Evolutionary conservation across 2,329 filamentous ascomycete genomes (phyloP), one percentile per base, ranked within the genome.

Genomic region (Uncinocarpus reesii): DNA sequence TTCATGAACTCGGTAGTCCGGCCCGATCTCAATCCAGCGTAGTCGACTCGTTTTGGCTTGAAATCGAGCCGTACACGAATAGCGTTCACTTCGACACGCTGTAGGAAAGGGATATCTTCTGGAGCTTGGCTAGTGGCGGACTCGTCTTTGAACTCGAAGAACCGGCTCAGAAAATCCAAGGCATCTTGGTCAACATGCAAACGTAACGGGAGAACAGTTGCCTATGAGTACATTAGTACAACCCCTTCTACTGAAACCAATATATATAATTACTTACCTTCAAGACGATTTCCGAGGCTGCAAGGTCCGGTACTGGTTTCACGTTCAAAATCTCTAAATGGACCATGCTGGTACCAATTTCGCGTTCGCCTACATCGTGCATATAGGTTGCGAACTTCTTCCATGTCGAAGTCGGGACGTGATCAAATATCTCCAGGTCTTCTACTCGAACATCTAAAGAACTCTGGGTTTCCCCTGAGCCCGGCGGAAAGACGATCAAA

Each of bases 1-100:
- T 98, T 98, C 89, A 96, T 96, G 60, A 98, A 94, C 64, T 98
- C 92, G 0, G 87, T 94, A 0, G 92, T 96, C 56, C 86, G 87
- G 1, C 92, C 92, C 1, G 92, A 95, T 21, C 89, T 81, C 2
- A 98, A 76, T 2, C 89, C 89, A 0, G 82, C 86, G 58, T 98
- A 98, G 64, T 98, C 90, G 15, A 98, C 86, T n/a, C 87, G 80
- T 66, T 98, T 96, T 7, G 92, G 92, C 64, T 98, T 98, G 70
- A 98, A 98, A 66, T 98, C 92, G 2, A 93, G 79, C 60, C 84
- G 88, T 48, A 98, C 76, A 1, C 81, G 81, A 20, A 98, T 78
- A 3, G 85, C 79, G 55, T 86, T 84, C 40, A 98, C 76, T 67
- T 96, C 92, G 1, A 87, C 83, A 46, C 92, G 79, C 62, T 96